Percentiles rank a stretch among this genome's conserved stretches.
Evolutionary conservation across 2,329 filamentous ascomycete species (phyloP).

Genomic region (Pleomassaria siparia): DNA sequence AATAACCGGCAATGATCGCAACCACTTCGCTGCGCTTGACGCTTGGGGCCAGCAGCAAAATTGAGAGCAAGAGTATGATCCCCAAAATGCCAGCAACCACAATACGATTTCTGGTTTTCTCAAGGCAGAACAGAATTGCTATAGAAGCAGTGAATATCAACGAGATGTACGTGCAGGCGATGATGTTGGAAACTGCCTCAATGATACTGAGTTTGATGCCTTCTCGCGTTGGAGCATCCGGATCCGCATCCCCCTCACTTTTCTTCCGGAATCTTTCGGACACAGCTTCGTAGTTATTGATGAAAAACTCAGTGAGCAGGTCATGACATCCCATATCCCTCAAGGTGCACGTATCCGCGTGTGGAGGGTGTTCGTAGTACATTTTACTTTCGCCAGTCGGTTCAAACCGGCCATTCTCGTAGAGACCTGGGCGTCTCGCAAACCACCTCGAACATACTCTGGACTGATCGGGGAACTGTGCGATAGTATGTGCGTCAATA

Average conservation of each 20-base stretch:
- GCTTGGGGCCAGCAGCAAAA: not conserved
- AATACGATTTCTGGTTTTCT: not conserved
- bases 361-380: not conserved
- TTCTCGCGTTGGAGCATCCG: not conserved
- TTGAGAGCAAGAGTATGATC: not conserved
- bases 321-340: not conserved
- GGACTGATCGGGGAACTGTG: not conserved
- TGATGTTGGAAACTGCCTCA: not conserved
- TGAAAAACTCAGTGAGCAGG: not conserved
- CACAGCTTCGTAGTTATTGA: not conserved
- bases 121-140: not conserved
- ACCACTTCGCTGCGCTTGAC: not conserved
- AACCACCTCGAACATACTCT: not conserved
- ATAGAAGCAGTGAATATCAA: not conserved
- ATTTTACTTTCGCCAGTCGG: slow-evolving; percentile 1
- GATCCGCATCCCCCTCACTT: not conserved
- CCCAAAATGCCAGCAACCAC: not conserved
- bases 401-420: not conserved
- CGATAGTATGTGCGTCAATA: not conserved
- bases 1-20: not conserved
- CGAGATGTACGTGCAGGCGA: not conserved
- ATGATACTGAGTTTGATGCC: not conserved
- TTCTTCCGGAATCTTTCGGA: not conserved
- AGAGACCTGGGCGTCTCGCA: not conserved
- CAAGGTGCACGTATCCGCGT: not conserved